phyloP scores from a whole-genome alignment of 805 yeast species.

The Saccharomycopsis amapae region DNA sequence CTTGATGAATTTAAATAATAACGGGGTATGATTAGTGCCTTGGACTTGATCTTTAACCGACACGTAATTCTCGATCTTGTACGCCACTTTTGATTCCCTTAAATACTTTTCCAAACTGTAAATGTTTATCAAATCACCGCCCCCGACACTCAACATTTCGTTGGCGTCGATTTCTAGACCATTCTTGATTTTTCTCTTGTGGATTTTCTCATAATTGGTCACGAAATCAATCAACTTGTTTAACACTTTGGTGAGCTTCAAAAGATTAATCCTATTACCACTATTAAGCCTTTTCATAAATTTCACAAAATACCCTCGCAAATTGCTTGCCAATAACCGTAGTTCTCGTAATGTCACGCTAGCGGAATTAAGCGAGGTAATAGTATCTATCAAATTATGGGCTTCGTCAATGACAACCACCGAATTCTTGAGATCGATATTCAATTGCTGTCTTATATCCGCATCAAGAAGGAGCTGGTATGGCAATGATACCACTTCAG shows the following conservation, averaged over 20 bases:
- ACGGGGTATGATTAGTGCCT: constrained; percentile 31
- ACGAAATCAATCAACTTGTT: constrained; percentile 46
- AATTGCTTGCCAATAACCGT: constrained; percentile 35
- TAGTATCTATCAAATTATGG: constrained; percentile 76
- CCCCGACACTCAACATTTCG: constrained; percentile 49
- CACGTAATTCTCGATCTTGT: constrained; percentile 70
- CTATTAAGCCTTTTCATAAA: constrained; percentile 61
- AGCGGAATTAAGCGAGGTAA: constrained; percentile 61
- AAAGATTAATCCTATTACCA: constrained; percentile 62
- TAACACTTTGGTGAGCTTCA: constrained; percentile 55
- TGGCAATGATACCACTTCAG: constrained; percentile 80
- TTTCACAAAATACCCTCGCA: constrained; percentile 49
- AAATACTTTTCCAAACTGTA: constrained; percentile 61
- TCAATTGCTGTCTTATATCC: constrained; percentile 50
- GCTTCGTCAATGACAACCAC: constrained; percentile 88
- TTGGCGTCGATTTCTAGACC: constrained; percentile 48
- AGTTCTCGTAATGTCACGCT: constrained; percentile 47
- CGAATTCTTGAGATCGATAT: constrained; percentile 51
- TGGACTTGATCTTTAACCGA: constrained; percentile 24
- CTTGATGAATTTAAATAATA: constrained; percentile 56
- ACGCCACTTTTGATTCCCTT: constrained; percentile 66
- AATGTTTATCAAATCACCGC: constrained; percentile 67
- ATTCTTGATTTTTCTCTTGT: constrained; percentile 30
- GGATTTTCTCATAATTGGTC: constrained; percentile 22
- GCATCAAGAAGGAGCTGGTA: constrained; percentile 65